Conservation (phyloP, 2,329 filamentous ascomycete species). For the Penicillium sp. region DNA sequence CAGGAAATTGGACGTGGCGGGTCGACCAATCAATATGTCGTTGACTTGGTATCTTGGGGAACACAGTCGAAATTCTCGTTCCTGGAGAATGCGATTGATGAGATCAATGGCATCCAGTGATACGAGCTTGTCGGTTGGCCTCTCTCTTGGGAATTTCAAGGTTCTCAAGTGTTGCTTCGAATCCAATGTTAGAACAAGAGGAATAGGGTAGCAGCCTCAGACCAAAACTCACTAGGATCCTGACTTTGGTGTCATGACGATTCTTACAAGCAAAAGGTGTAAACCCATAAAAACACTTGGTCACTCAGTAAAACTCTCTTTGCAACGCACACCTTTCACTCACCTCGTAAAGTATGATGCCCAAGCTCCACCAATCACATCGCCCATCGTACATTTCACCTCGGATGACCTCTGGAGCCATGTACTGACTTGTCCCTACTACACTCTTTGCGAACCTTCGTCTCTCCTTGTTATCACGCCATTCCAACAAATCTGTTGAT, state of each 20-base stretch:
- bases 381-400: constrained; percentile 85
- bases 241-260: constrained; percentile 80
- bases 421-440: constrained; percentile 96
- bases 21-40: constrained; percentile 52
- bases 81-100: constrained; percentile 71
- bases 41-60: constrained; percentile 74
- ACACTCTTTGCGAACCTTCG: constrained; percentile 79
- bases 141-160: constrained; percentile 70
- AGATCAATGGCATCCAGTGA: constrained; percentile 76
- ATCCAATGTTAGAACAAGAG: constrained; percentile 14
- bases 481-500: constrained; percentile 64
- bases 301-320: neutral
- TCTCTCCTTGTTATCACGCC: constrained; percentile 71
- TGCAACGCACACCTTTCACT: neutral
- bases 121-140: constrained; percentile 59
- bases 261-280: constrained; percentile 88
- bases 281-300: constrained; percentile 81
- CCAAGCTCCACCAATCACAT: constrained; percentile 97
- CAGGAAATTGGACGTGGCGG: constrained; percentile 35
- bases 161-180: constrained; percentile 67
- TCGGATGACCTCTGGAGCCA: constrained; percentile 91
- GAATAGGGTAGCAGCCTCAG: neutral
- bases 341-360: constrained; percentile 87
- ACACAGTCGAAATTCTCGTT: constrained; percentile 76
- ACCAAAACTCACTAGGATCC: constrained; percentile 69